Base-by-base conservation (phyloP, 2,329 filamentous ascomycete species). In the Dothideomycetes sp. region DNA sequence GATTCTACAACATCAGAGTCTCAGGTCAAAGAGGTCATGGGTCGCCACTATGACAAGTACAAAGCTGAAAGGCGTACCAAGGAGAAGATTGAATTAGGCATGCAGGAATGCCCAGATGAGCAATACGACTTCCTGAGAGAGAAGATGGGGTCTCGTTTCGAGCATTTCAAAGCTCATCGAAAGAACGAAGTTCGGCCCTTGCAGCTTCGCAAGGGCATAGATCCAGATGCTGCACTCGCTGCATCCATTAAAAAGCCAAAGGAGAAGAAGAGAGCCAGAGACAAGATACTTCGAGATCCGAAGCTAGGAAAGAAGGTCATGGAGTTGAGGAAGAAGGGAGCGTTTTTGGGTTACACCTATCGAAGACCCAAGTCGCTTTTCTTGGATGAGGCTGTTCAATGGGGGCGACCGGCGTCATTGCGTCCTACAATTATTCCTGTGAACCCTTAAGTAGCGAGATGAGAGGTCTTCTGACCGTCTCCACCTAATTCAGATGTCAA, bases 321-420 rank as follows among this genome's bases (percentile, higher is more conserved):
- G 59, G 78, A 84, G 49, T 72, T 91, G 47, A 75, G 91, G 43
- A 94, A 89, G 61, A 74, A 73, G 56, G 82, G 75, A 18, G 87
- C 86, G 0, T 96, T 96, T 59, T 62, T 93, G 45, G 89, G 89
- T 1, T 98, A 98, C 57, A 85, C 83, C 2, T 96, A 91, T 69
- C 74, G 78, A 11, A 31, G 41, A 19, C 41, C 41, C 12, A 34
- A 33, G 12, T 35, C 14, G 5, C 31, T 39, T 14, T 36, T 43
- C 10, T 24, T 33, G 24, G 36, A 38, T 16, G 30, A 16, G 27
- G 34, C 22, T n/a, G n/a, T n/a, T n/a, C n/a, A n/a, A n/a, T n/a
- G n/a, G 15, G 33, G 19, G 12, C 19, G 19, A 17, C 38, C 38
- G 17, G 33, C 31, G 24, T 40, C 24, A 11, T 31, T 27, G 24